phyloP scores from a whole-genome alignment of 345 rosid genomes.

The Sonneratia caseolaris region DNA sequence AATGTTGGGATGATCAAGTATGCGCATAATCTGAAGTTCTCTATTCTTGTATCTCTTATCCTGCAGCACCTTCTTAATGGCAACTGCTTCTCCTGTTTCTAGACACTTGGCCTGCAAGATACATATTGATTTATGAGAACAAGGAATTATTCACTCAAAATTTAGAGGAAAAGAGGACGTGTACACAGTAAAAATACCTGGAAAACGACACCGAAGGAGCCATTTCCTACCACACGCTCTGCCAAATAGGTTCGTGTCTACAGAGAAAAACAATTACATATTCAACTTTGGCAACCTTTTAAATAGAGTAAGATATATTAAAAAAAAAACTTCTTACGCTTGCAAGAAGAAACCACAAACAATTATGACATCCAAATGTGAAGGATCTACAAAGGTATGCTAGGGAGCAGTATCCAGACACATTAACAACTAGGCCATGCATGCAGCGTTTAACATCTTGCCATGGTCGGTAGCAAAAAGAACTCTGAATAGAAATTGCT shows the following conservation, averaged over 20 bases:
- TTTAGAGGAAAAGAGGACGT: not conserved
- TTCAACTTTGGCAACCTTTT: not conserved
- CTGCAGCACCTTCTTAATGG: slow-evolving; percentile 87
- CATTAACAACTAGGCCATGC: not conserved
- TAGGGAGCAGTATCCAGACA: not conserved
- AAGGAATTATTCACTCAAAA: not conserved
- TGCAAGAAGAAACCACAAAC: not conserved
- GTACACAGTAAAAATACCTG: slow-evolving; percentile 35
- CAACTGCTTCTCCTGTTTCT: slow-evolving; percentile 74
- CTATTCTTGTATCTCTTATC: slow-evolving; percentile 98
- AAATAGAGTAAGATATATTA: not conserved
- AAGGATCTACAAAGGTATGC: not conserved
- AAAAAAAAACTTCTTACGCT: not conserved
- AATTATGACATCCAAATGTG: not conserved
- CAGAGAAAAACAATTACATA: slow-evolving; percentile 11
- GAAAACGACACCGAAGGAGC: slow-evolving; percentile 90
- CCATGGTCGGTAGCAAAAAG: not conserved
- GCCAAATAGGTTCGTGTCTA: slow-evolving; percentile 75
- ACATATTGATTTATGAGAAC: slow-evolving; percentile 1
- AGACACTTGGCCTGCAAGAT: slow-evolving; percentile 65
- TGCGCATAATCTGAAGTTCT: slow-evolving; percentile 92
- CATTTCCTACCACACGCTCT: slow-evolving; percentile 79
- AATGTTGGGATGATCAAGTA: slow-evolving; percentile 76
- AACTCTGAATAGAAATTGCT: not conserved
- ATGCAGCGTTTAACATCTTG: not conserved